Evolutionary conservation across 345 rosid genomes (phyloP), one percentile per base, ranked within the genome.

Genomic region (Eucalyptus cloeziana): DNA sequence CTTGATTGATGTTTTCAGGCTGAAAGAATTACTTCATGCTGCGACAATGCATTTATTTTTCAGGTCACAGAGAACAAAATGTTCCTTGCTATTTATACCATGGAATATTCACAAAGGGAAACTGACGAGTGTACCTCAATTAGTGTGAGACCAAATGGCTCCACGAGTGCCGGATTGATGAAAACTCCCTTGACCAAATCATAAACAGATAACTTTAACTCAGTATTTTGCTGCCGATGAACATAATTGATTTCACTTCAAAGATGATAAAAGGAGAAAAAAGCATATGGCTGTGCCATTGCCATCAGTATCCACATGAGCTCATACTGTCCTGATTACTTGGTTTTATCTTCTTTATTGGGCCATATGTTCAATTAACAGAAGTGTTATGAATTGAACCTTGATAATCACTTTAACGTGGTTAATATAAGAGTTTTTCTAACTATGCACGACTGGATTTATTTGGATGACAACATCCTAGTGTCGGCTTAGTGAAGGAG

Each of bases 111-210:
- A 19, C 83, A 76, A 76, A 37, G 4, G 45, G 83, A 40, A 21
- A 37, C 47, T 71, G 25, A 62, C 33, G 76, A 37, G 87, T 10
- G 86, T 91, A 95, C 97, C 95, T 95, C 97, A 69, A 95, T 94
- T 81, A 95, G 86, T 5, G 96, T 95, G 90, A 94, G 96, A 89
- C 96, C 96, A 54, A 94, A 95, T 88, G 96, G 97, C 92, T 95
- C 97, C 89, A 95, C 94, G 31, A 95, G 92, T 89, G 97, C 96
- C 52, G 96, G 96, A 92, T 94, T 93, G 90, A 95, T 93, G 93
- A 95, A 95, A 89, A 93, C 97, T 58, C 97, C 97, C 95, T 95
- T 90, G 91, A 93, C 91, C 89, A 89, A 90, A 90, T 89, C 92
- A 49, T 76, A 91, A 13, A 85, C 89, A 90, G 17, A 88, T 76